Base-by-base conservation (phyloP, 1,284 basidiomycete genomes). In the Ceratobasidium papillatum region DNA sequence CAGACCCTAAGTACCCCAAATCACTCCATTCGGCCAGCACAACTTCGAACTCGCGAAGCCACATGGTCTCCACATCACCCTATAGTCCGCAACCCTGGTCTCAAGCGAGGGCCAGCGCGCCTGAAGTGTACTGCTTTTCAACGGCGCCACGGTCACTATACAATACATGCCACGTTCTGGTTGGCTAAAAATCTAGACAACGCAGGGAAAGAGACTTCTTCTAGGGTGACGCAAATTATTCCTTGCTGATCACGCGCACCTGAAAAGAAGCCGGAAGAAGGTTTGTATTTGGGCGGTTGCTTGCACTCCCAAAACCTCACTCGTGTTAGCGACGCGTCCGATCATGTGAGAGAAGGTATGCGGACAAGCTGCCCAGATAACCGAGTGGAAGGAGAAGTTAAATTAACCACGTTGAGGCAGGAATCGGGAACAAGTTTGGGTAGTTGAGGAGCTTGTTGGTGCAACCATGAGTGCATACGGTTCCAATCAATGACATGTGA, bases 241-340 rank as follows among this genome's bases (percentile, higher is more conserved):
- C 4, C 19, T 34, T 22, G 59, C 36, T 43, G 12, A 61, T 61
- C 59, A 61, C 59, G 34, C 59, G 59, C 59, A 61, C 34, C 36
- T 61, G 59, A 25, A 38, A 17, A 61, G 17, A 43, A 61, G 19
- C 22, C 51, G 25, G 25, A 5, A 9, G 25, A 30, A 17, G 19
- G 22, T 47, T 47, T 47, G 45, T 47, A 11, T 17, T 47, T 47
- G 7, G 19, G 4, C 19, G n/a, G n/a, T n/a, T n/a, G n/a, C n/a
- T n/a, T n/a, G n/a, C n/a, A n/a, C n/a, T n/a, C 14, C 38, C 38
- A 14, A 41, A 7, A 41, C 38, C 38, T 7, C 14, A 41, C 38
- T 41, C 38, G 38, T 41, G 38, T 41, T 41, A 5, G 38, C 14
- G 7, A 41, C 14, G 4, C 45, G 45, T 47, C 19, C 19, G 25